Conservation (phyloP, 352 stramenopile genomes). For the Globisporangium nagaii region DNA sequence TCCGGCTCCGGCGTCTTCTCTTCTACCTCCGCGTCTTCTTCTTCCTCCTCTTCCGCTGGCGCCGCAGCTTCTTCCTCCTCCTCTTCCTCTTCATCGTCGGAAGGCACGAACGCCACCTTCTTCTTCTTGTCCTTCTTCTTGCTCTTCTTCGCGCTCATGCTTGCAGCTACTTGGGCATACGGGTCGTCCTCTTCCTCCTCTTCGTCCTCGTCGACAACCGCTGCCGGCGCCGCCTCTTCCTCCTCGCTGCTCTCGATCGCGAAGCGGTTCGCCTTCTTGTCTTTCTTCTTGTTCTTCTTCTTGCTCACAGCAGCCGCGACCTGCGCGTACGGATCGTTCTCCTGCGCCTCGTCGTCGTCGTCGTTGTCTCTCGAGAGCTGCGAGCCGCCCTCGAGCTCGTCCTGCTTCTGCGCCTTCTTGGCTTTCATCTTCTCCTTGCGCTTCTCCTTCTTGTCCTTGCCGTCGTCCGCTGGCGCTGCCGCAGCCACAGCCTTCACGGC, state of each 20-base stretch:
- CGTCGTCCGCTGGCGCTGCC: constrained; percentile 14
- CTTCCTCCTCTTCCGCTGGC: constrained; percentile 10
- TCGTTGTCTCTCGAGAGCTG: constrained; percentile 19
- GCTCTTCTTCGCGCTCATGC: constrained; percentile 42
- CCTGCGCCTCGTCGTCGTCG: constrained; percentile 30
- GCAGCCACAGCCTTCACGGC: constrained; percentile 18
- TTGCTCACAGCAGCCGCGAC: constrained; percentile 42
- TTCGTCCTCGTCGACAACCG: constrained; percentile 11
- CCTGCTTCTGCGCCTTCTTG: constrained; percentile 47
- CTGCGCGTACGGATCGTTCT: constrained; percentile 48
- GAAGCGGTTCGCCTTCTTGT: constrained; percentile 34
- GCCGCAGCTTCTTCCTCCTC: constrained; percentile 24
- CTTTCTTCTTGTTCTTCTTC: constrained; percentile 75
- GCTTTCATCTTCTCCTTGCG: constrained; percentile 74
- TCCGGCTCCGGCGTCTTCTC: constrained; percentile 24
- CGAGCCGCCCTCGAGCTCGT: constrained; percentile 37
- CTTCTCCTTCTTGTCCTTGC: constrained; percentile 69
- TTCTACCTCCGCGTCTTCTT: constrained; percentile 32
- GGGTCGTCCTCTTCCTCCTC: constrained; percentile 26
- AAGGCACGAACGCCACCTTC: constrained; percentile 28
- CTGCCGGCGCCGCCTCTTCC: constrained; percentile 26
- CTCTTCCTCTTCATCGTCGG: constrained; percentile 42
- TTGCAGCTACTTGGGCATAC: constrained; percentile 31
- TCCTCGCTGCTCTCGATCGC: constrained; percentile 31
- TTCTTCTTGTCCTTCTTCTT: constrained; percentile 53